phyloP scores from a whole-genome alignment of 1,139 yeast genomes.

The Hansenula lynferdii region DNA sequence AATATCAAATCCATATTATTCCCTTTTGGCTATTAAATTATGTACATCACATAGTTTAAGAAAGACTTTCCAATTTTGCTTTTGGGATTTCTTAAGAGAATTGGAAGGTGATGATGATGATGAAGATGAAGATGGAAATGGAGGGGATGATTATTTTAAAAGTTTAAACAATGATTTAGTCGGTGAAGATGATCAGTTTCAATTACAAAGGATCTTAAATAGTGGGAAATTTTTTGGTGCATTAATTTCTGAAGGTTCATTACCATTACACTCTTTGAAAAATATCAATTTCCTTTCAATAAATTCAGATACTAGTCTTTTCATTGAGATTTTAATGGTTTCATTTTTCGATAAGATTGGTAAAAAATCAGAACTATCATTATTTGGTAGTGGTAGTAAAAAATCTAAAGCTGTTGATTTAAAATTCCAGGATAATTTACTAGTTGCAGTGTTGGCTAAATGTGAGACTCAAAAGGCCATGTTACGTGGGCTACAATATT shows the following conservation, averaged over 20 bases:
- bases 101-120: constrained; percentile 52
- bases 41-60: constrained; percentile 67
- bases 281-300: constrained; percentile 73
- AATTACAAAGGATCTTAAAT: constrained; percentile 58
- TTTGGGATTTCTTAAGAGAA: constrained; percentile 86
- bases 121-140: constrained; percentile 33
- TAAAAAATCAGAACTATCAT: constrained; percentile 52
- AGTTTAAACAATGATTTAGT: constrained; percentile 26
- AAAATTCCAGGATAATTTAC: constrained; percentile 47
- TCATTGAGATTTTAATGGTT: constrained; percentile 69
- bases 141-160: constrained; percentile 26
- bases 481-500: constrained; percentile 70
- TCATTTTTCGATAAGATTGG: constrained; percentile 63
- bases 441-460: constrained; percentile 52
- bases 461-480: constrained; percentile 61
- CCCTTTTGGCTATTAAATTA: constrained; percentile 69
- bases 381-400: constrained; percentile 42
- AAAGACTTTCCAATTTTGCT: constrained; percentile 80
- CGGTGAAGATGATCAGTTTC: constrained; percentile 39
- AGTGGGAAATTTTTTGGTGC: constrained; percentile 78
- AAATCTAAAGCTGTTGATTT: constrained; percentile 31
- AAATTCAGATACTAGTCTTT: constrained; percentile 58
- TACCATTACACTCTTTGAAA: constrained; percentile 69
- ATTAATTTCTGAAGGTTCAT: constrained; percentile 64
- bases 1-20: constrained; percentile 87